Conservation (phyloP, 2,329 filamentous ascomycete genomes). For the Sclerotinia trifoliorum region DNA sequence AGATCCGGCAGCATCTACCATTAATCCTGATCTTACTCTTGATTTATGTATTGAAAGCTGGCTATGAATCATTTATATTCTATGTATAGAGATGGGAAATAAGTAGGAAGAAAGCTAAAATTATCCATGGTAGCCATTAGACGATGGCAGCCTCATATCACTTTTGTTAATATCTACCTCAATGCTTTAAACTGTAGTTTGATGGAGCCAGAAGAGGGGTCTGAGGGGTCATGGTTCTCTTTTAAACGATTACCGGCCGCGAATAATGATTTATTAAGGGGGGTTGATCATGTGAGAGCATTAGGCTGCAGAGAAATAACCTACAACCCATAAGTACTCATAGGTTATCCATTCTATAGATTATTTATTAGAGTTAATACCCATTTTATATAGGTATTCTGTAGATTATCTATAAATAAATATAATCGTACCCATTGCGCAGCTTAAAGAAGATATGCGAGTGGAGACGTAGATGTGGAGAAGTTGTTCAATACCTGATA, state of each 20-base stretch:
- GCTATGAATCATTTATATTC: not conserved
- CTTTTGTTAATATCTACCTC: not conserved
- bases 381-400: too few relatives aligned
- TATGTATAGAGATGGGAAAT: not conserved
- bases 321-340: too few relatives aligned
- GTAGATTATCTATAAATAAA: too few relatives aligned
- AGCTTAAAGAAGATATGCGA: not conserved
- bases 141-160: rapidly evolving
- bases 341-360: too few relatives aligned
- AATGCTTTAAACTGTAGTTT: too few relatives aligned
- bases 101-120: rapidly evolving
- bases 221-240: not conserved
- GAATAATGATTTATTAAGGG: not conserved
- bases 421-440: too few relatives aligned
- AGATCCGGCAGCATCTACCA: rapidly evolving
- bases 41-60: too few relatives aligned
- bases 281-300: not conserved
- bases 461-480: too few relatives aligned
- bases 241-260: not conserved
- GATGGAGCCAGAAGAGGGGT: too few relatives aligned
- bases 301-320: too few relatives aligned
- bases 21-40: not conserved
- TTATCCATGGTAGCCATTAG: rapidly evolving
- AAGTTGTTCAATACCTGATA: not conserved
- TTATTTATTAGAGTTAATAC: too few relatives aligned